Evolutionary conservation across 2,329 filamentous ascomycete species (phyloP), one percentile per base, ranked within the genome.

Genomic region (Cordyceps pruinosa): DNA sequence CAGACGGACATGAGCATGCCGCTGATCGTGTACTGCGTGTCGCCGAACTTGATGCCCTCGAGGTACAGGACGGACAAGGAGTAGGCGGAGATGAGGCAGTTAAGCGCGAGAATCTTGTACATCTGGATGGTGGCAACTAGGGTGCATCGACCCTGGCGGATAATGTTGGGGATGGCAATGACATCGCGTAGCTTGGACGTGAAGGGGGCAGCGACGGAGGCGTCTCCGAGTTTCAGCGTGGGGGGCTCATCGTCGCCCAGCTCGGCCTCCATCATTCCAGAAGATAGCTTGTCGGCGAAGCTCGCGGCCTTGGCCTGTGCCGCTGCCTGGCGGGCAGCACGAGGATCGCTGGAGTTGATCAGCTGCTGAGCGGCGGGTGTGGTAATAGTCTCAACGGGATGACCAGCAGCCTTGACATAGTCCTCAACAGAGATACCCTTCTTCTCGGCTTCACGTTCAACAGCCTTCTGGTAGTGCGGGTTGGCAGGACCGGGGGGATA

Each of bases 1-100:
- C 94, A 99, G 51, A 99, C 94, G 66, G 92, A 97, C 94, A 99
- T 97, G 72, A 99, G 86, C 89, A 99, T 97, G 65, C 94, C 94
- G 65, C 91, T 97, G 67, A 99, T 97, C 17, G 94, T 99, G 64
- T 97, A 94, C 75, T 99, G 94, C 4, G 92, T 91, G 70, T 99
- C 94, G 57, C 94, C 92, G 69, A 99, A 99, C 77, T 99, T 99
- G 80, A 99, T 99, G 61, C 94, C 94, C 67, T 97, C 93, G 1
- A 99, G 83, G 69, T 99, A 99, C 58, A 99, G 80, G 19, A 99
- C 94, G 71, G 89, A 95, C 69, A 99, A 75, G 72, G 90, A 96
- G 83, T 99, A 99, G 37, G 94, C 94, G 65, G 90, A 96, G 70
- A 99, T 99, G 65, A 99, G 79, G 71, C 94, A 99, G 79, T 99